These are phyloP conservation scores for Willaertia magna DNA, from an alignment of 208 protist genomes.

Conservation along the genomic window DNA sequence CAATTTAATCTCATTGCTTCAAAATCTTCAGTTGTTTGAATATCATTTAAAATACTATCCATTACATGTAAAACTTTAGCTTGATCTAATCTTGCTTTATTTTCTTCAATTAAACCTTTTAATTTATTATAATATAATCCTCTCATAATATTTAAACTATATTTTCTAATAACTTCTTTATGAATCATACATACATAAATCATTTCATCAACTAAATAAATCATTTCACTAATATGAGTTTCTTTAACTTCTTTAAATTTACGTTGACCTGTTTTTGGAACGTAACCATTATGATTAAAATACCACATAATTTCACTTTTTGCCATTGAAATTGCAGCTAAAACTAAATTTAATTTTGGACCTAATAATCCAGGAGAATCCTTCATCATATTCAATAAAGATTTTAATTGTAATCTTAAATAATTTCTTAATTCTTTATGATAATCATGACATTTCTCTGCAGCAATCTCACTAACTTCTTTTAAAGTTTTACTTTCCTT, in stretches of 20 bases:
- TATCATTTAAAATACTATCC: neutral
- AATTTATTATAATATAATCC: neutral
- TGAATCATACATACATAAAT: neutral
- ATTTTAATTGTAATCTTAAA: neutral
- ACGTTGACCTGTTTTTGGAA: neutral
- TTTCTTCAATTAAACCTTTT: neutral
- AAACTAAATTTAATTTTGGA: conserved; percentile 10
- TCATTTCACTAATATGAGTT: neutral
- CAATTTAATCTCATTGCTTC: conserved; percentile 2
- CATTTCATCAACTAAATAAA: neutral
- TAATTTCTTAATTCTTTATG: neutral
- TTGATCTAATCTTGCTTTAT: neutral
- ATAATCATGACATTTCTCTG: neutral
- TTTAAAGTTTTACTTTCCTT: neutral
- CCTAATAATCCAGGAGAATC: neutral
- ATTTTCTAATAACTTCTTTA: neutral
- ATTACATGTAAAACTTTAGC: neutral
- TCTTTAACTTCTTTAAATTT: neutral
- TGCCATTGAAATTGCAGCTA: neutral
- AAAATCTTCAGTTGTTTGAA: neutral
- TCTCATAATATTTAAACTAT: neutral
- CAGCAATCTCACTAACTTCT: neutral
- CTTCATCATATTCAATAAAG: neutral
- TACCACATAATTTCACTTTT: neutral
- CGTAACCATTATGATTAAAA: neutral